These are phyloP conservation scores for Mariannaea elegans DNA, from an alignment of 2,329 filamentous ascomycete species.

Conservation along the genomic window DNA sequence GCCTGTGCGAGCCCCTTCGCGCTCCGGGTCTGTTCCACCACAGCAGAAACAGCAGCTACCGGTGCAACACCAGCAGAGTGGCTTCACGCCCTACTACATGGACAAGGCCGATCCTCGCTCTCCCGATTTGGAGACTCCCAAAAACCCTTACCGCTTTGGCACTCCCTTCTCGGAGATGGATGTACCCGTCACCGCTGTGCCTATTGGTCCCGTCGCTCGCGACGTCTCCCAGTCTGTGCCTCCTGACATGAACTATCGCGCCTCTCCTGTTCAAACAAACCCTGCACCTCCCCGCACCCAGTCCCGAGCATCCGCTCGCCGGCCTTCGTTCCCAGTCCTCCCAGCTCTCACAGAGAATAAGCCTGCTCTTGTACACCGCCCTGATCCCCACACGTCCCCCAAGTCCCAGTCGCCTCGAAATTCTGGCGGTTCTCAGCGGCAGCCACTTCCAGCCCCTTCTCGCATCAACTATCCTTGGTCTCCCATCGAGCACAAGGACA, in stretches of 20 bases:
- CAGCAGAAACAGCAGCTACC: constrained; percentile 37
- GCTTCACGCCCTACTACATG: constrained; percentile 62
- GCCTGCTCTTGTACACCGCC: constrained; percentile 49
- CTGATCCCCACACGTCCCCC: constrained; percentile 44
- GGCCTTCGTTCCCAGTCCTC: constrained; percentile 74
- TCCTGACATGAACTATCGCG: constrained; percentile 86
- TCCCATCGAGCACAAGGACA: constrained; percentile 51
- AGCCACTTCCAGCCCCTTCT: constrained; percentile 61
- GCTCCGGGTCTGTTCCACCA: constrained; percentile 42
- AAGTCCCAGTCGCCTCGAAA: constrained; percentile 49
- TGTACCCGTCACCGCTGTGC: constrained; percentile 79
- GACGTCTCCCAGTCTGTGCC: constrained; percentile 90
- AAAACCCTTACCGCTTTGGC: constrained; percentile 75
- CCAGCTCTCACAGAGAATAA: constrained; percentile 75
- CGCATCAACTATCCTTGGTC: constrained; percentile 67
- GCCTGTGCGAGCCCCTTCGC: constrained; percentile 39
- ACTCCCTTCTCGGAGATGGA: constrained; percentile 93
- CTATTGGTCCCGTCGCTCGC: constrained; percentile 76
- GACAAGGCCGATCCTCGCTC: constrained; percentile 60
- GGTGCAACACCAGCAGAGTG: constrained; percentile 32
- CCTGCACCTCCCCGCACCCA: constrained; percentile 55
- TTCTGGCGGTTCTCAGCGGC: constrained; percentile 42
- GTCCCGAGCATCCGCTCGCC: constrained; percentile 66
- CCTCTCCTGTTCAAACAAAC: constrained; percentile 46
- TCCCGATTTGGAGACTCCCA: constrained; percentile 65